phyloP scores from a whole-genome alignment of 176 grass and related monocot species.

The Musa troglodytarum region DNA sequence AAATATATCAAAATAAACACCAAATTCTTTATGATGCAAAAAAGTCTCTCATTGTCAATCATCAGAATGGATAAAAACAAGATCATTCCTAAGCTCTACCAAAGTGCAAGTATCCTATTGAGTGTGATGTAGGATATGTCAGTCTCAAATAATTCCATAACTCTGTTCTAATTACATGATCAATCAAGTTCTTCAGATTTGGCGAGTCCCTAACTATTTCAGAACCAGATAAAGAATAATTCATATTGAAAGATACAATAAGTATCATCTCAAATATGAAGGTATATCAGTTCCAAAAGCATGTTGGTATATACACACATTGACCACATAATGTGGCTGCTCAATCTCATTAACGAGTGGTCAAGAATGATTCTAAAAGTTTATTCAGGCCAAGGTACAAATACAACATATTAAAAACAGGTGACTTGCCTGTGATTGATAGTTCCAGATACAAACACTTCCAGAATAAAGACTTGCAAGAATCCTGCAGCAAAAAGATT shows the following conservation, averaged over 20 bases:
- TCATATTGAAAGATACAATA: too few species aligned
- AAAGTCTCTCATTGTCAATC: neutral
- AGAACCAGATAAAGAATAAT: too few species aligned
- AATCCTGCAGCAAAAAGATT: conserved; percentile 47
- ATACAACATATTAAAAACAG: neutral
- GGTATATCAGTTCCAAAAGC: neutral
- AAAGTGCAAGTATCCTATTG: too few species aligned
- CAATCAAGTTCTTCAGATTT: too few species aligned
- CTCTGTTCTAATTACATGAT: too few species aligned
- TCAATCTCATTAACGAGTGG: neutral
- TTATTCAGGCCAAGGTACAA: neutral
- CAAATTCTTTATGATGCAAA: neutral
- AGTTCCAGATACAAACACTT: conserved; percentile 98
- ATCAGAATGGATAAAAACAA: neutral
- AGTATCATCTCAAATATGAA: too few species aligned
- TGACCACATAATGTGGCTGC: neutral
- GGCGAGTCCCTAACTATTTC: too few species aligned
- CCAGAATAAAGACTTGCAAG: conserved; percentile 88
- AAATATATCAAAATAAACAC: neutral
- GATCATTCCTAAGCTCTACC: neutral
- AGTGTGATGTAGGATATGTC: too few species aligned
- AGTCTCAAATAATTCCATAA: too few species aligned
- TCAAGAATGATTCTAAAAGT: neutral
- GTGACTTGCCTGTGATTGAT: conserved; percentile 74
- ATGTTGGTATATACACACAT: neutral